Conservation (phyloP, 371 early-diverging fungal genomes). For the Mucor ambiguus region DNA sequence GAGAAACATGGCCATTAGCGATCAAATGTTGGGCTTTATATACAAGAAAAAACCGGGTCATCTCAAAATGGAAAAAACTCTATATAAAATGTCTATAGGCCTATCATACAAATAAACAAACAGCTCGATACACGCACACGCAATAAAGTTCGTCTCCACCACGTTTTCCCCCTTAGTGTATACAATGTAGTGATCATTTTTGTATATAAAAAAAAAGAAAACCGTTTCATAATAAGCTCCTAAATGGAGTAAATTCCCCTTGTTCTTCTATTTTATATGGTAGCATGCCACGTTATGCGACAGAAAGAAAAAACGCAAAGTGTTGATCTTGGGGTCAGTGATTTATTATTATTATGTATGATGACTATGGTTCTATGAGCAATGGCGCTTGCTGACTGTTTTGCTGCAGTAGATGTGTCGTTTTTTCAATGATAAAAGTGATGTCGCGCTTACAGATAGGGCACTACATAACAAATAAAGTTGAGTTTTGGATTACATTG, state of each 20-base stretch:
- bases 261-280: neutral
- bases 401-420: neutral
- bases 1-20: neutral
- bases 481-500: conserved; percentile 56
- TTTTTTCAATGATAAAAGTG: neutral
- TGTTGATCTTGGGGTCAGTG: conserved; percentile 3
- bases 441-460: conserved; percentile 81
- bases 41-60: neutral
- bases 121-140: neutral
- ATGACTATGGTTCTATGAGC: neutral
- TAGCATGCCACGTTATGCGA: neutral
- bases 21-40: neutral
- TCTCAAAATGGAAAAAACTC: neutral
- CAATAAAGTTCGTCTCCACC: neutral
- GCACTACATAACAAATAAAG: conserved; percentile 49
- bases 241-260: neutral
- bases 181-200: neutral
- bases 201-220: neutral
- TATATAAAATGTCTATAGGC: neutral
- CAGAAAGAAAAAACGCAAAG: neutral
- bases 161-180: neutral
- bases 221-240: conserved; percentile 1
- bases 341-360: neutral
- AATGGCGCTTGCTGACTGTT: neutral
- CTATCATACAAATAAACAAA: neutral